phyloP scores from a whole-genome alignment of 2,329 filamentous ascomycete species.

The Bimuria novae-zelandiae region DNA sequence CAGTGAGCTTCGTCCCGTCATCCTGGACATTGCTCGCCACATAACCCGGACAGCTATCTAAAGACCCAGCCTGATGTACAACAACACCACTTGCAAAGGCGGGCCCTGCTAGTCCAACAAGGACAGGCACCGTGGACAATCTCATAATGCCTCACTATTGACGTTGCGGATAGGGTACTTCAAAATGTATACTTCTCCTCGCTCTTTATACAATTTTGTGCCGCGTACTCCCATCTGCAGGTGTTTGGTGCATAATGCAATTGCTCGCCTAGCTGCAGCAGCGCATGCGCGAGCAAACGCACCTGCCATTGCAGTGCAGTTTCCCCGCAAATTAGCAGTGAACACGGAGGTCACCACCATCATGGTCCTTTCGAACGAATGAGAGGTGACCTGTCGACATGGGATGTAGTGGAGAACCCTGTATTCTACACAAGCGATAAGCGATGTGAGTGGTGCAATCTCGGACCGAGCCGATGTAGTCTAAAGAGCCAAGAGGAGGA shows the following conservation, averaged over 20 bases:
- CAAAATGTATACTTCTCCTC: background rate
- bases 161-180: background rate
- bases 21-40: slow-evolving; percentile 62
- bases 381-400: background rate
- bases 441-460: background rate
- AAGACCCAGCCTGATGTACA: slow-evolving; percentile 24
- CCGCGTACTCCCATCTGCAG: background rate
- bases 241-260: background rate
- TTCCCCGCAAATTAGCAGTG: background rate
- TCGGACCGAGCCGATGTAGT: slow-evolving; percentile 3
- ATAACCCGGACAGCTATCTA: slow-evolving; percentile 66
- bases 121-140: slow-evolving; percentile 28
- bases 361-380: background rate
- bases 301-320: background rate
- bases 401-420: too few relatives aligned
- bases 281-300: background rate
- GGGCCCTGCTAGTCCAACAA: slow-evolving; percentile 27
- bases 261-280: background rate
- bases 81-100: slow-evolving; percentile 22
- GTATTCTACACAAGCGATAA: too few relatives aligned
- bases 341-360: background rate
- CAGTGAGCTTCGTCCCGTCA: slow-evolving; percentile 62
- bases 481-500: background rate
- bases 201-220: background rate
- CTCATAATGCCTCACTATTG: slow-evolving; percentile 23